phyloP scores from a whole-genome alignment of 768 basidiomycete genomes.

The Auricularia auricula-judae region DNA sequence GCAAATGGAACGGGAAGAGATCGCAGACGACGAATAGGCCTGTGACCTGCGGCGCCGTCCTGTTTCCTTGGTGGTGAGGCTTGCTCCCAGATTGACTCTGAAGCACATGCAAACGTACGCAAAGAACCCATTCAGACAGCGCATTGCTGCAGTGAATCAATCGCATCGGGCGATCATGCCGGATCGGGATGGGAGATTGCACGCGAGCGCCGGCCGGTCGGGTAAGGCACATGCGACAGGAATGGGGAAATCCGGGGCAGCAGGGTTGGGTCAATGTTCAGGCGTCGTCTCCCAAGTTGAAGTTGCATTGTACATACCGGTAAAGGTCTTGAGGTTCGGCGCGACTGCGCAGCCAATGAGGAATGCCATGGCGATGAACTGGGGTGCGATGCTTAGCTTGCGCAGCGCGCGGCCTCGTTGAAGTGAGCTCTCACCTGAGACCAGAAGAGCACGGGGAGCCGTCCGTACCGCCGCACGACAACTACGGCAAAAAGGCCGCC shows the following conservation, averaged over 20 bases:
- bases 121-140: conserved; percentile 50
- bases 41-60: conserved; percentile 53
- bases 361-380: conserved; percentile 49
- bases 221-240: neutral
- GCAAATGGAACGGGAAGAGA: conserved; percentile 57
- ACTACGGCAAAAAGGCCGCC: conserved; percentile 55
- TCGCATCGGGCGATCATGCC: neutral
- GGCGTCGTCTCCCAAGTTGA: too few species aligned
- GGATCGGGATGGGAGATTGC: neutral
- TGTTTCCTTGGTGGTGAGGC: neutral
- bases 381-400: neutral
- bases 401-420: neutral
- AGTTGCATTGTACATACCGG: conserved; percentile 25
- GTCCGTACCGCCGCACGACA: conserved; percentile 50
- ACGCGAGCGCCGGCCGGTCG: neutral
- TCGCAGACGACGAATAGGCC: conserved; percentile 53
- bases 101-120: conserved; percentile 23
- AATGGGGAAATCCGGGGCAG: neutral
- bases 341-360: conserved; percentile 49
- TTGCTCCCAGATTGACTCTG: neutral
- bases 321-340: conserved; percentile 43
- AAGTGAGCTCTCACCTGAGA: conserved; percentile 34
- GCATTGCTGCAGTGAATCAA: conserved; percentile 29
- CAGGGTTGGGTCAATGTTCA: too few species aligned
- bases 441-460: conserved; percentile 63